Conservation (phyloP, 2,329 filamentous ascomycete genomes). For the Tolypocladium sp. region DNA sequence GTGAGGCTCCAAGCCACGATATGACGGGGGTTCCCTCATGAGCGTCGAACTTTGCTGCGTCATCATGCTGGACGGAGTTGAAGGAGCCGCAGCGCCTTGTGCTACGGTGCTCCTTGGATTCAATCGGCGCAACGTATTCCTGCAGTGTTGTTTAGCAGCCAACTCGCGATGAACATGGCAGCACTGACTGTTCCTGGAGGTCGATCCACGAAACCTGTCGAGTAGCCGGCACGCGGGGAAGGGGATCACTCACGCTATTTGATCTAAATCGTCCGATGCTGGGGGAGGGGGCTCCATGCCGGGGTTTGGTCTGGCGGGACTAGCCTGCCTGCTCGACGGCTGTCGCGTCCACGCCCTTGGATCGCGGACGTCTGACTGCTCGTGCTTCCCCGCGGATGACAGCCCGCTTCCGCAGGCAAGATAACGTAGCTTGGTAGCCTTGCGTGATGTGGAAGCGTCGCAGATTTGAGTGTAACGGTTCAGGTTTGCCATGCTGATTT, state of each 20-base stretch:
- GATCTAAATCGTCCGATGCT: neutral
- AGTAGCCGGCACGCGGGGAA: neutral
- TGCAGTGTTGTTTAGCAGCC: neutral
- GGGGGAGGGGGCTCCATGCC: neutral
- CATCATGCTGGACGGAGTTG: neutral
- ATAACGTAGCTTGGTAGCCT: neutral
- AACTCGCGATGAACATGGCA: neutral
- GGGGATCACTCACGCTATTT: neutral
- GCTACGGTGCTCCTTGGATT: neutral
- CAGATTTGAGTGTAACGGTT: neutral
- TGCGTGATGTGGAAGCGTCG: neutral
- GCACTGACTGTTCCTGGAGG: neutral
- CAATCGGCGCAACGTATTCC: neutral
- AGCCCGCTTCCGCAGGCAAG: neutral
- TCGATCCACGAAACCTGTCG: neutral
- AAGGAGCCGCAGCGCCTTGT: neutral
- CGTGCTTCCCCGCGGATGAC: neutral
- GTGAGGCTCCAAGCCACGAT: neutral
- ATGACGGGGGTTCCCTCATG: neutral
- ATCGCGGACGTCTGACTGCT: neutral
- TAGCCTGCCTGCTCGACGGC: neutral
- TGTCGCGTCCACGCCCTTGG: neutral
- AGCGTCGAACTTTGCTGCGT: neutral
- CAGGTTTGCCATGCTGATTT: neutral
- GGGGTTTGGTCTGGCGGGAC: neutral